Evolutionary conservation across 2,329 filamentous ascomycete genomes (phyloP), one percentile per base, ranked within the genome.

Genomic region (Paecilomyces fulvus): DNA sequence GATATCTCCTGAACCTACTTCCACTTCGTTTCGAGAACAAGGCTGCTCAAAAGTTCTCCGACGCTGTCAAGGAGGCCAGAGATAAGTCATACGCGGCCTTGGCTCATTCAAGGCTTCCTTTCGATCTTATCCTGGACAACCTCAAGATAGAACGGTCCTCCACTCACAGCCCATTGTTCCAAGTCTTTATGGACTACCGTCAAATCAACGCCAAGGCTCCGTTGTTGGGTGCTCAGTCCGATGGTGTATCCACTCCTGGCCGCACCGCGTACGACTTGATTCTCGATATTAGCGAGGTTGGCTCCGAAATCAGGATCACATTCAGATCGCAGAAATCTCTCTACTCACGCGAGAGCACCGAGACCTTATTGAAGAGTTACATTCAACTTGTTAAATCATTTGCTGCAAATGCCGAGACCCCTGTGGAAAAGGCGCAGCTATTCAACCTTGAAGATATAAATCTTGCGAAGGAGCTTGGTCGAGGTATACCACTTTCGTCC

Each of bases 1-100:
- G 81, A 1, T 64, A 74, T 48, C 77, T 77, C 46, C 57, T 82
- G 2, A 82, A 83, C 56, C 62, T 82, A 0, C 64, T 83, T 0
- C 73, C 80, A 1, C 51, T 82, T 0, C 67, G 70, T 0, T 75
- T 81, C 56, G 14, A 52, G 25, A 28, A 28, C 25, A 28, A 28
- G 25, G 25, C 25, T 23, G 31, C 50, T 30, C 58, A 70, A 10
- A 61, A 63, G 0, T 76, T 77, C 55, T 60, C 56, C 0, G 66
- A 73, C 3, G 59, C 61, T 1, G 56, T 78, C 3, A 59, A 62
- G 25, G 56, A 64, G 20, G 56, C 61, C 1, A 60, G 67, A 0
- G 53, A 63, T 0, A 63, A 64, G 55, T 59, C 64, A 20, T 70
- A 75, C 21, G 55, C 51, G 0, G 79, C 76, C 0, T 65, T 82